Conservation (phyloP, 1,139 yeast species). For the Protomyces gravidus region DNA sequence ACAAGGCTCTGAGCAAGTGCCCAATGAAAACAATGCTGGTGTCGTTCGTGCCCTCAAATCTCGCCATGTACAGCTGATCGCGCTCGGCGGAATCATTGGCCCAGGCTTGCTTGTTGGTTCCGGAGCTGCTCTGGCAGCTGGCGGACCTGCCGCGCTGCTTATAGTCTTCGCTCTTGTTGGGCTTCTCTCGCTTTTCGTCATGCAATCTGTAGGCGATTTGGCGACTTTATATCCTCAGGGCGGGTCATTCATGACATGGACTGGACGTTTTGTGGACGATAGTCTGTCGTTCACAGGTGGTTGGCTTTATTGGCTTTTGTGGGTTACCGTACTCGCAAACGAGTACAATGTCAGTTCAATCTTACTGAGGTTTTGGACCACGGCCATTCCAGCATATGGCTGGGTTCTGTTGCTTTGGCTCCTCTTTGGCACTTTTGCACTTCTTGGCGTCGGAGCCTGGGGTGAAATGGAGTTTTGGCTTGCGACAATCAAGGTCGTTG, state of each 20-base stretch:
- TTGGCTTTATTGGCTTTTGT: constrained; percentile 69
- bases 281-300: constrained; percentile 82
- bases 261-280: constrained; percentile 65
- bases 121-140: constrained; percentile 54
- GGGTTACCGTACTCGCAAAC: constrained; percentile 68
- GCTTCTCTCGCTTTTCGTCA: constrained; percentile 54
- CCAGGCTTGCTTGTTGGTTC: constrained; percentile 63
- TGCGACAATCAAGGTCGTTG: constrained; percentile 55
- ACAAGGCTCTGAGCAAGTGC: neutral
- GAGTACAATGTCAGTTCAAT: constrained; percentile 77
- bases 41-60: constrained; percentile 7
- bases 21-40: constrained; percentile 5
- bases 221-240: constrained; percentile 58
- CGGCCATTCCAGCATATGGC: constrained; percentile 36
- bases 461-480: constrained; percentile 71
- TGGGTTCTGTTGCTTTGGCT: constrained; percentile 38
- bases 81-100: constrained; percentile 56
- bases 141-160: constrained; percentile 63
- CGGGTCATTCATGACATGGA: constrained; percentile 40
- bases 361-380: constrained; percentile 42
- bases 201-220: constrained; percentile 64
- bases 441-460: constrained; percentile 40
- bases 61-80: constrained; percentile 58
- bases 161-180: constrained; percentile 59
- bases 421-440: constrained; percentile 37